phyloP scores from a whole-genome alignment of 2,329 filamentous ascomycete genomes.

The Helicocarpus griseus region DNA sequence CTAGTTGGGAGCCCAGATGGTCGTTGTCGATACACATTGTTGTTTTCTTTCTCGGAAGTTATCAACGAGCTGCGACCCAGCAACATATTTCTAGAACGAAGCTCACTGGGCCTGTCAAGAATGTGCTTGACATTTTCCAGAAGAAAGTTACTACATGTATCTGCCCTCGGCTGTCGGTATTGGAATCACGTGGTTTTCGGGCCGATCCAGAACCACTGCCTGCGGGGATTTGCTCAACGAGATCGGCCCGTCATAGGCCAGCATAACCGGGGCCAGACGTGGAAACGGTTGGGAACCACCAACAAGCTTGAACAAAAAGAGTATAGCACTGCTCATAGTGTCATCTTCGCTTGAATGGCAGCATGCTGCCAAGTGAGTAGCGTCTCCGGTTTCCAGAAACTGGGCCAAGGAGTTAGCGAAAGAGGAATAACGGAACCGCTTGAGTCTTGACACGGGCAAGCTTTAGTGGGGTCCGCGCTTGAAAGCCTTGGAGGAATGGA shows the following conservation, averaged over 20 bases:
- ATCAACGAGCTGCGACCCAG: no score
- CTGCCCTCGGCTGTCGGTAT: neutral
- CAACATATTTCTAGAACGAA: no score
- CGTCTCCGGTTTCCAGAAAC: neutral
- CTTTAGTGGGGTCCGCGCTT: neutral
- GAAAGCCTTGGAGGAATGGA: neutral
- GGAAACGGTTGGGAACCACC: no score
- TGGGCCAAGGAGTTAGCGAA: neutral
- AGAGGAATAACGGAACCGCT: neutral
- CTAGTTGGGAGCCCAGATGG: no score
- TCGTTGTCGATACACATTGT: no score
- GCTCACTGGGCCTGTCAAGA: no score
- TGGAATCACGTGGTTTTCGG: neutral
- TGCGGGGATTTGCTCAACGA: no score
- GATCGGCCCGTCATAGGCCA: neutral
- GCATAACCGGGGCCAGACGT: neutral
- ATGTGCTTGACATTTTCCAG: no score
- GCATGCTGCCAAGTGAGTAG: neutral
- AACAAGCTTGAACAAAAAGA: no score
- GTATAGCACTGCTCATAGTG: no score
- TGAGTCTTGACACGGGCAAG: neutral
- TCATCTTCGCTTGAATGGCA: neutral
- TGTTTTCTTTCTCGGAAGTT: no score
- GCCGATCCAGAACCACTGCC: neutral
- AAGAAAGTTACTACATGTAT: neutral